Percentiles rank a stretch among this genome's conserved stretches.
Conservation (phyloP, 768 basidiomycete species). For the Macrocybe gigantea region DNA sequence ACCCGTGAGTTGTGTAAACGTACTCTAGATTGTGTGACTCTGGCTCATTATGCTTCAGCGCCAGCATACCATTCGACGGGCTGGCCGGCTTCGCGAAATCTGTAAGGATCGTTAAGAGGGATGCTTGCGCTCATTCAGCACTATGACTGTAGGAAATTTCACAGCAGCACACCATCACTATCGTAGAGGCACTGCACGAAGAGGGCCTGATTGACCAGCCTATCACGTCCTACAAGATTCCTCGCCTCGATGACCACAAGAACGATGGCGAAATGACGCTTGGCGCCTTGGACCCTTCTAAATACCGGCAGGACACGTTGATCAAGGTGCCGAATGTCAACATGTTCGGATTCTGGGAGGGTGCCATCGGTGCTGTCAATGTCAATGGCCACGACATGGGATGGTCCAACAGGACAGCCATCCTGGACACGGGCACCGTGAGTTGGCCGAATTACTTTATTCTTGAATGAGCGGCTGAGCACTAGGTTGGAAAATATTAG, state of each 20-base stretch:
- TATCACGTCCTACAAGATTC: conserved; percentile 65
- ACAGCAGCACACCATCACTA: conserved; percentile 45
- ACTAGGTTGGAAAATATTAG: not conserved
- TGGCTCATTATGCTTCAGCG: conserved; percentile 9
- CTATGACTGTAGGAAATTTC: conserved; percentile 37
- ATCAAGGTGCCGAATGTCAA: conserved; percentile 47
- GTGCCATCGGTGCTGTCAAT: conserved; percentile 37
- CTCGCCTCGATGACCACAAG: conserved; percentile 45
- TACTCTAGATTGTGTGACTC: no score
- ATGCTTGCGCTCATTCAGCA: not conserved
- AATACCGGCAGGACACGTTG: conserved; percentile 43
- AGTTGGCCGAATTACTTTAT: not conserved
- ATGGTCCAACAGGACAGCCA: conserved; percentile 45
- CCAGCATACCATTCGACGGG: conserved; percentile 44
- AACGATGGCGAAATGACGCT: conserved; percentile 59
- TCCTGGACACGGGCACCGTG: conserved; percentile 39
- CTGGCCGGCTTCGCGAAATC: conserved; percentile 40
- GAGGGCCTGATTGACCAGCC: conserved; percentile 43
- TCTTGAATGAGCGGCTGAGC: not conserved
- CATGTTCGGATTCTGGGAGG: conserved; percentile 46
- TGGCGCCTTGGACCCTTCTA: conserved; percentile 51
- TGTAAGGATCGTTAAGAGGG: conserved; percentile 3
- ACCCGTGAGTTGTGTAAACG: conserved; percentile 12
- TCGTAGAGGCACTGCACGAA: conserved; percentile 48
- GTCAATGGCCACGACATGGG: conserved; percentile 40